Conservation (phyloP, 345 rosid species). For the Excoecaria agallocha region DNA sequence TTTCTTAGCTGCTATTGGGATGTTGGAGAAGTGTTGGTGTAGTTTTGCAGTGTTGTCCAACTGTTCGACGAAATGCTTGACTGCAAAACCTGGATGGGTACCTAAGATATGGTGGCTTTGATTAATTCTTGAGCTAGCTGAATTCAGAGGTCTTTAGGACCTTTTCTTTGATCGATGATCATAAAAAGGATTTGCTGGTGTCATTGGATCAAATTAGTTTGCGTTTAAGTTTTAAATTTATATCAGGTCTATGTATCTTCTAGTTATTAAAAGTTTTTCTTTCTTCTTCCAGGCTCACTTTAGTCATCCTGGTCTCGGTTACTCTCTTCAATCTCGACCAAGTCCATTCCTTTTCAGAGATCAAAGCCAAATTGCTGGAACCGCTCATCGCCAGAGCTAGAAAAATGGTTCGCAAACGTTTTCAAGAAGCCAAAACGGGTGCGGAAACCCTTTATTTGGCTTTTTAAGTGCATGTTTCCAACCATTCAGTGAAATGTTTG, state of each 20-base stretch:
- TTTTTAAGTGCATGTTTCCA: background rate
- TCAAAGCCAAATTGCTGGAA: background rate
- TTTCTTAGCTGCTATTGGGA: no score
- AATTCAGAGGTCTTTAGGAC: no score
- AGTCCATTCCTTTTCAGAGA: background rate
- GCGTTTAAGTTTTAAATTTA: background rate
- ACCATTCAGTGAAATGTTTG: constrained; percentile 24
- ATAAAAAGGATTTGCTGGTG: no score
- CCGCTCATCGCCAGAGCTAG: background rate
- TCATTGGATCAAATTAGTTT: no score
- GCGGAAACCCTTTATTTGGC: no score
- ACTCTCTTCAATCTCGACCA: background rate
- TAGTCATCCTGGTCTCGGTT: background rate
- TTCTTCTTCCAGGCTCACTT: background rate
- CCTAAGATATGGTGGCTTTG: no score
- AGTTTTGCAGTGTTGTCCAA: no score
- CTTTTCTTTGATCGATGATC: no score
- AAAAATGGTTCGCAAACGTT: constrained; percentile 59
- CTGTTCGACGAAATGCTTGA: no score
- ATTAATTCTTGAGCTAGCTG: no score
- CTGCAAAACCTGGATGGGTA: no score
- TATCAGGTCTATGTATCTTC: background rate
- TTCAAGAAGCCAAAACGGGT: constrained; percentile 64
- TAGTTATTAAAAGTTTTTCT: background rate
- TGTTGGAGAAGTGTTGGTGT: no score